These are phyloP conservation scores for Penicillium manginii DNA, from an alignment of 495 filamentous ascomycete species.

Conservation along the genomic window DNA sequence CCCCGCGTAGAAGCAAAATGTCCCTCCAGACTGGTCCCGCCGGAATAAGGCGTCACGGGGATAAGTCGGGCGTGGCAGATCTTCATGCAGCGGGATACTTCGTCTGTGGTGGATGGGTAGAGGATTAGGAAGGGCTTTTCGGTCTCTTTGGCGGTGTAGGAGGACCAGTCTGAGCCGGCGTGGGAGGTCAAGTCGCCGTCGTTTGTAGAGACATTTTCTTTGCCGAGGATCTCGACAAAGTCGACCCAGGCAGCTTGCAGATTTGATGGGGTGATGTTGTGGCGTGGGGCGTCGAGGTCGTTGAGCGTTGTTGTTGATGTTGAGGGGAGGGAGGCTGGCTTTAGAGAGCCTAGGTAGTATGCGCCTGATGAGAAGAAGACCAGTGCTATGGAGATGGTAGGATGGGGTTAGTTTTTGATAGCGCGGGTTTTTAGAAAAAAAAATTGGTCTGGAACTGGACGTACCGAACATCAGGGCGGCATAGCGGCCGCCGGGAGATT, in stretches of 20 bases:
- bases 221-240: conserved; percentile 81
- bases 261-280: conserved; percentile 73
- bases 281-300: conserved; percentile 60
- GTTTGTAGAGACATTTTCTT: conserved; percentile 80
- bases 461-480: conserved; percentile 68
- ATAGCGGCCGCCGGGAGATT: conserved; percentile 57
- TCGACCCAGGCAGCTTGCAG: conserved; percentile 94
- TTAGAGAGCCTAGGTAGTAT: conserved; percentile 73
- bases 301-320: conserved; percentile 75
- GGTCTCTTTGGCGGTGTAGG: conserved; percentile 60
- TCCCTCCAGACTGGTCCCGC: conserved; percentile 66
- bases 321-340: conserved; percentile 59
- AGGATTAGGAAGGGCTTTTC: conserved; percentile 54
- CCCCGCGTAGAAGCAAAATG: conserved; percentile 65
- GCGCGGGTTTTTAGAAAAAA: background rate
- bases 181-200: conserved; percentile 69
- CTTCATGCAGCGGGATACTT: conserved; percentile 65
- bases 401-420: too few relatives aligned
- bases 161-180: conserved; percentile 87
- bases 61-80: conserved; percentile 63
- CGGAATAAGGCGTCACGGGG: conserved; percentile 66
- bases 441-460: conserved; percentile 4
- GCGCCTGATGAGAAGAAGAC: conserved; percentile 62
- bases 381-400: conserved; percentile 45
- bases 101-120: conserved; percentile 55